phyloP scores from a whole-genome alignment of 768 basidiomycete genomes.

The Auricularia cornea region DNA sequence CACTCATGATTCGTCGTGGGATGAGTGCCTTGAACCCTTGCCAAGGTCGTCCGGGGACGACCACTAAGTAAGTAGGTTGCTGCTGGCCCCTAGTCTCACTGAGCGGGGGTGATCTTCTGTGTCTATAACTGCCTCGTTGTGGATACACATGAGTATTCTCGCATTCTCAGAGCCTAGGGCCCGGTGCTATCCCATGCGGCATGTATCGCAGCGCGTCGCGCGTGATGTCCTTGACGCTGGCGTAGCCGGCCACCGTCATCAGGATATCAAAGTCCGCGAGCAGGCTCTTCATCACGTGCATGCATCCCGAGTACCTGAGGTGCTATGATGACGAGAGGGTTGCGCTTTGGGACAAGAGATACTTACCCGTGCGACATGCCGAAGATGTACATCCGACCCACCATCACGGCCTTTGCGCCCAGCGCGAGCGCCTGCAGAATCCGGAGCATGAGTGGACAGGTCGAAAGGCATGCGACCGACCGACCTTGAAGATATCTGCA shows the following conservation, averaged over 20 bases:
- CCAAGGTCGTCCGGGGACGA: too few relatives aligned
- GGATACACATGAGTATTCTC: too few relatives aligned
- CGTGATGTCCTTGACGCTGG: background rate
- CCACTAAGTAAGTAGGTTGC: too few relatives aligned
- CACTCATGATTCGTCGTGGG: too few relatives aligned
- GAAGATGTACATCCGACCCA: constrained; percentile 44
- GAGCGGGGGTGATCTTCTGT: too few relatives aligned
- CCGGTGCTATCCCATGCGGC: background rate
- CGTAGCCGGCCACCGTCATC: constrained; percentile 36
- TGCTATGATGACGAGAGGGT: background rate
- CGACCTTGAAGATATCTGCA: background rate
- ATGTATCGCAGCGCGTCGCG: background rate
- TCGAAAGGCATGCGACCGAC: too few relatives aligned
- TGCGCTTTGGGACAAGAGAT: too few relatives aligned
- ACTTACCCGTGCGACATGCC: constrained; percentile 44
- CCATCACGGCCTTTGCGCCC: constrained; percentile 43
- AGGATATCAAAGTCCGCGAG: constrained; percentile 39
- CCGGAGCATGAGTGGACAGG: too few relatives aligned
- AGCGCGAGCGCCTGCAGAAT: constrained; percentile 50
- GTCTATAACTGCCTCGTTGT: too few relatives aligned
- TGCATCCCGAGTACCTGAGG: constrained; percentile 31
- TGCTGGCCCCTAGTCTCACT: too few relatives aligned
- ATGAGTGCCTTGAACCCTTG: too few relatives aligned
- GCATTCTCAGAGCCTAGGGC: background rate
- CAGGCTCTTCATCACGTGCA: constrained; percentile 46